Percentiles rank a stretch among this genome's conserved stretches.
These are phyloP conservation scores for Trichophyton mentagrophytes DNA, from an alignment of 2,329 filamentous ascomycete species.

Conservation along the genomic window DNA sequence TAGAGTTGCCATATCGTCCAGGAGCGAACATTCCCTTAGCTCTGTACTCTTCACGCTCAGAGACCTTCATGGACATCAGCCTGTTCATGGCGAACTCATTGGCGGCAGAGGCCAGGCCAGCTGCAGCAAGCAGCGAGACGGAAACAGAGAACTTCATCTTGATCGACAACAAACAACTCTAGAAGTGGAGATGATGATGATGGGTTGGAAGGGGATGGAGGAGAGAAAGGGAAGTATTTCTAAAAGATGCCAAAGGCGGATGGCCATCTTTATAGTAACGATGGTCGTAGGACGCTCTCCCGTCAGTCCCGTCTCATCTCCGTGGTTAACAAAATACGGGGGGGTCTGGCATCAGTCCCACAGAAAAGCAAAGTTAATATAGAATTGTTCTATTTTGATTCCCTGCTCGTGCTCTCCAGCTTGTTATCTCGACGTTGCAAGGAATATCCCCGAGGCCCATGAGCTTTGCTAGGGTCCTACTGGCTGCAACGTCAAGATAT, in stretches of 20 bases:
- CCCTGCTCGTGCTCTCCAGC: not conserved
- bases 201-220: not conserved
- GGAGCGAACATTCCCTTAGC: conserved; percentile 8
- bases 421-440: conserved; percentile 1
- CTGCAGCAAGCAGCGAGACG: conserved; percentile 9
- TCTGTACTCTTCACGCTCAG: conserved; percentile 8
- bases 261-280: not conserved
- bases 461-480: not conserved
- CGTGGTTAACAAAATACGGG: not conserved
- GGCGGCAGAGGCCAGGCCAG: conserved; percentile 8
- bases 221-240: not conserved
- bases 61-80: conserved; percentile 14
- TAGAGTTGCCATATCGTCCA: conserved; percentile 7
- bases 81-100: conserved; percentile 11
- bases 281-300: not conserved
- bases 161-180: not conserved
- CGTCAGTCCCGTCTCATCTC: not conserved
- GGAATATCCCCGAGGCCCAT: not conserved
- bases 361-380: not conserved
- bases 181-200: not conserved
- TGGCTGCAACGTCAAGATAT: not conserved
- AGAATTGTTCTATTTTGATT: not conserved
- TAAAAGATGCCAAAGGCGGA: not conserved
- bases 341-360: not conserved
- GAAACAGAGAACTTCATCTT: conserved; percentile 12